phyloP scores from a whole-genome alignment of 495 filamentous ascomycete species.

The Tuber aestivum region DNA sequence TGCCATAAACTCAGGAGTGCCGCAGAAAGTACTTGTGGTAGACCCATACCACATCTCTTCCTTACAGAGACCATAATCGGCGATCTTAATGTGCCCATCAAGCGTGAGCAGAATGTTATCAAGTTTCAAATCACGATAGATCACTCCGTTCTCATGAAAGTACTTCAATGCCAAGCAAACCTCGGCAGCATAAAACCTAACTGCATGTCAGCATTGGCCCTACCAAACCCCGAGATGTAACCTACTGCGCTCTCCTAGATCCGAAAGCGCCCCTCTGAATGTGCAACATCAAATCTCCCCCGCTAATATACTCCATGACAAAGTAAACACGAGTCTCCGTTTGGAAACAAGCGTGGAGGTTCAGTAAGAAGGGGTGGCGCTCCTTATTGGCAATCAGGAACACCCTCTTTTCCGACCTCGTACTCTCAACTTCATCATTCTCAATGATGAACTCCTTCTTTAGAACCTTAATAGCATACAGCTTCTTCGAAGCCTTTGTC shows the following conservation, averaged over 20 bases:
- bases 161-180: constrained; percentile 97
- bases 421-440: constrained; percentile 99
- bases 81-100: constrained; percentile 98
- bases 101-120: constrained; percentile 96
- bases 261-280: constrained; percentile 97
- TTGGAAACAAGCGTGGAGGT: constrained; percentile 97
- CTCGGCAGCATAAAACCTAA: constrained; percentile 93
- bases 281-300: constrained; percentile 98
- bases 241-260: constrained; percentile 89
- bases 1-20: constrained; percentile 98
- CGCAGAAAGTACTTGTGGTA: constrained; percentile 96
- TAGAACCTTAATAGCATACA: constrained; percentile 98
- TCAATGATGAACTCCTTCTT: constrained; percentile 99
- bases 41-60: constrained; percentile 99
- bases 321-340: constrained; percentile 98
- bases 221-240: constrained; percentile 28
- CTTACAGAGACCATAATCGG: constrained; percentile 97
- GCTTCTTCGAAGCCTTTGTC: constrained; percentile 80
- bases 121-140: constrained; percentile 98
- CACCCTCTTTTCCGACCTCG: constrained; percentile 92
- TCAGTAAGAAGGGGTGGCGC: constrained; percentile 91
- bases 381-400: constrained; percentile 97
- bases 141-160: constrained; percentile 98
- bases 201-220: constrained; percentile 12
- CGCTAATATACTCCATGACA: constrained; percentile 99